Evolutionary conservation across 768 basidiomycete genomes (phyloP).

Genomic region (Leccinum disarticulatum): DNA sequence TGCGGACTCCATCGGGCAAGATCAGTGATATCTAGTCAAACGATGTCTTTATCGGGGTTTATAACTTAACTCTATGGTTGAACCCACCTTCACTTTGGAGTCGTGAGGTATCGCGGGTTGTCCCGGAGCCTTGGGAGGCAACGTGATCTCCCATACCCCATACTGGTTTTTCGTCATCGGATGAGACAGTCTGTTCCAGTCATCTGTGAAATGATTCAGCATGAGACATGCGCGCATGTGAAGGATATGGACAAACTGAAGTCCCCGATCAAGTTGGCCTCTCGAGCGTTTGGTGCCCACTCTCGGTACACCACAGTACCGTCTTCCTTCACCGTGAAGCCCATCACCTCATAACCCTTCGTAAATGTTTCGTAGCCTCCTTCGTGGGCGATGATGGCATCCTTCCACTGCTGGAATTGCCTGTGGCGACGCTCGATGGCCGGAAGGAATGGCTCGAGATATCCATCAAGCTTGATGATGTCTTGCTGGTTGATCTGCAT

Average conservation of each 20-base stretch:
- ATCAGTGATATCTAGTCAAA: constrained; percentile 85
- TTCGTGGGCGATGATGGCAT: constrained; percentile 71
- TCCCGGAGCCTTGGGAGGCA: constrained; percentile 68
- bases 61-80: not conserved
- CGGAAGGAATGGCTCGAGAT: constrained; percentile 70
- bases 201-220: constrained; percentile 50
- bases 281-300: constrained; percentile 90
- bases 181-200: constrained; percentile 84
- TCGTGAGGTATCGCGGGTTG: constrained; percentile 88
- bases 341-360: constrained; percentile 56
- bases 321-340: constrained; percentile 68
- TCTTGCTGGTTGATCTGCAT: constrained; percentile 52
- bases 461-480: constrained; percentile 66
- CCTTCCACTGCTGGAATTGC: constrained; percentile 71
- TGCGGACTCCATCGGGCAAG: constrained; percentile 68
- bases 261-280: constrained; percentile 88
- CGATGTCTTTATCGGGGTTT: not conserved
- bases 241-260: constrained; percentile 71
- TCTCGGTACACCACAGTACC: constrained; percentile 83
- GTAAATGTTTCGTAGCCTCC: constrained; percentile 79
- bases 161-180: constrained; percentile 82
- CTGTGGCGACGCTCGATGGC: constrained; percentile 70
- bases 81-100: constrained; percentile 84
- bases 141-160: constrained; percentile 85
- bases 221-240: constrained; percentile 2